These are phyloP conservation scores for Saccharomyces kudriavzevii DNA, from an alignment of 805 yeast genomes.

Conservation along the genomic window DNA sequence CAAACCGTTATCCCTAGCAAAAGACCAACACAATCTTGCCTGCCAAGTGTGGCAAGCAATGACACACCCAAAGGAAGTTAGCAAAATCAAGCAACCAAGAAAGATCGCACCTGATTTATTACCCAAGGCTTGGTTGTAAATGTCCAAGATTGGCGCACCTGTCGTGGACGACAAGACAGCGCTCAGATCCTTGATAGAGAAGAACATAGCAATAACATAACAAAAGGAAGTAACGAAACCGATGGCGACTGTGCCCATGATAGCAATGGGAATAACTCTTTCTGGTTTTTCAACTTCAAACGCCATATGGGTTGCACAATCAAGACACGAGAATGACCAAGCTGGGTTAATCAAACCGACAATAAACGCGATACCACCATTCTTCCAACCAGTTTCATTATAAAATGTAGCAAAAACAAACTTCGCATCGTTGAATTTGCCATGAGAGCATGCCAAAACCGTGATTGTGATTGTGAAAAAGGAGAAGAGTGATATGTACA, in stretches of 20 bases:
- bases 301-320: conserved; percentile 66
- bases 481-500: conserved; percentile 48
- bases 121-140: conserved; percentile 50
- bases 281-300: conserved; percentile 58
- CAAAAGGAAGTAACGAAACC: conserved; percentile 57
- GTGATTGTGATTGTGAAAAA: conserved; percentile 50
- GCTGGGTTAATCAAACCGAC: conserved; percentile 63
- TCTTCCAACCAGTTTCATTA: conserved; percentile 56
- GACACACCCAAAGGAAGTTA: conserved; percentile 55
- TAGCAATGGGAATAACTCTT: conserved; percentile 56
- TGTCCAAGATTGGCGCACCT: conserved; percentile 59
- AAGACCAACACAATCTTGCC: conserved; percentile 64
- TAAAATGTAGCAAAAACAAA: conserved; percentile 54
- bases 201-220: conserved; percentile 51
- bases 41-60: conserved; percentile 67
- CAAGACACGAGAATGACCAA: conserved; percentile 64
- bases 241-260: conserved; percentile 57
- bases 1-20: conserved; percentile 61
- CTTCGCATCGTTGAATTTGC: conserved; percentile 43
- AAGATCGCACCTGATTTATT: conserved; percentile 51
- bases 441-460: conserved; percentile 48
- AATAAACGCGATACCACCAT: conserved; percentile 53
- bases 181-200: conserved; percentile 48
- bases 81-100: conserved; percentile 43
- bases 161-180: conserved; percentile 41